Base-by-base conservation (phyloP, 2,329 filamentous ascomycete species). In the Penicillium sp. region DNA sequence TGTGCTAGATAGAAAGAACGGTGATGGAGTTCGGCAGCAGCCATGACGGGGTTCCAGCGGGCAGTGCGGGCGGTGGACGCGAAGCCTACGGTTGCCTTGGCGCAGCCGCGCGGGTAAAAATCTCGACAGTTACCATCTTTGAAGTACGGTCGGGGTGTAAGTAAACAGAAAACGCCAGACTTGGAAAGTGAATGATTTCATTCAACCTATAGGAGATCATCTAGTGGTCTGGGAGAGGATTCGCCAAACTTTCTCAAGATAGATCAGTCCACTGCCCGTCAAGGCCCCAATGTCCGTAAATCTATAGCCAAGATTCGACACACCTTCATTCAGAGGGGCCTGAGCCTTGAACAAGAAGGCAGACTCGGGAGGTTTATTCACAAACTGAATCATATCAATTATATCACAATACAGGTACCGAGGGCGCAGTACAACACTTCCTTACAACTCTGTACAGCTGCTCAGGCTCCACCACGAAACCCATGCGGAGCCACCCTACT, bases 21-120 rank as follows among this genome's bases (percentile, higher is more conserved):
- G 58, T 60, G 59, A 62, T 62, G 62, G 62, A 48, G 60, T 58
- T 67, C 64, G 62, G 58, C 43, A 59, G 45, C 52, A 61, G 65
- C 65, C 69, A 69, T 70, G 67, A 67, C 68, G 67, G 64, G 62
- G 61, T 62, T 58, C 56, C 59, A 49, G 62, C 65, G 63, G 68
- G 68, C 65, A 66, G 67, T 69, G 67, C 65, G 63, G 68, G 68
- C 65, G 68, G 67, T 69, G 67, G 66, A 68, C 68, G 64, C 68
- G 68, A 68, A 65, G 64, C 64, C 57, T 58, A 52, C 59, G 63
- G 68, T 57, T 70, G 68, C 68, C 68, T 70, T 65, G 57, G 60
- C 62, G 62, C 64, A 60, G 52, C 61, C 59, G 52, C 52, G 57
- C 63, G 57, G 52, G 51, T 55, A 57, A 26, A 57, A 26, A 11